phyloP scores from a whole-genome alignment of 2,329 filamentous ascomycete genomes.

The Colletotrichum tropicicola region DNA sequence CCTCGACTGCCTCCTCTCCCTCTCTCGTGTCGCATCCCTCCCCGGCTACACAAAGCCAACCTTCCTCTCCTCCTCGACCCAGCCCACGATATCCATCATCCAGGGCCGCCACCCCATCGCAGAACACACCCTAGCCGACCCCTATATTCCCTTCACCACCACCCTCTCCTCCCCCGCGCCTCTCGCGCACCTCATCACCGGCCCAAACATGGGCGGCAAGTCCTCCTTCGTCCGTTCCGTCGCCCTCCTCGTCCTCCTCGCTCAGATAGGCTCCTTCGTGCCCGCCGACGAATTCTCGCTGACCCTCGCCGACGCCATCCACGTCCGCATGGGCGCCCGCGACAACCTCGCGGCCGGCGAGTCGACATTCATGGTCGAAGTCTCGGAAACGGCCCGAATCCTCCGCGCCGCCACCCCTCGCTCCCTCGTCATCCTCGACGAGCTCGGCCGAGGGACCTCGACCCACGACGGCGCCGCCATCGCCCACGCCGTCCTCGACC shows the following conservation, averaged over 20 bases:
- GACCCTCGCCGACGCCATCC: constrained; percentile 89
- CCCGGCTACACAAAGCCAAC: constrained; percentile 88
- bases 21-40: constrained; percentile 83
- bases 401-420: constrained; percentile 87
- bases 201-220: constrained; percentile 99
- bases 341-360: constrained; percentile 97
- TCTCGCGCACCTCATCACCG: constrained; percentile 87
- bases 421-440: constrained; percentile 90
- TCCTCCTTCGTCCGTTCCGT: constrained; percentile 96
- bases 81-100: constrained; percentile 74
- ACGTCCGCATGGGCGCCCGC: constrained; percentile 94
- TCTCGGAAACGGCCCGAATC: constrained; percentile 91
- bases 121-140: constrained; percentile 84
- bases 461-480: constrained; percentile 98
- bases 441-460: constrained; percentile 90
- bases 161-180: constrained; percentile 71
- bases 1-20: constrained; percentile 88
- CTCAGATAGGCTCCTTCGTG: constrained; percentile 93
- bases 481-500: constrained; percentile 87
- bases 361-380: constrained; percentile 97
- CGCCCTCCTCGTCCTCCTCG: constrained; percentile 91
- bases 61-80: constrained; percentile 67
- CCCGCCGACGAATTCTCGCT: constrained; percentile 79
- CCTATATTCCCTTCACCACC: constrained; percentile 92
- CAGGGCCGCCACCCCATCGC: constrained; percentile 94